Evolutionary conservation across 306 rosid species (phyloP).

Genomic region (Cyamopsis tetragonoloba): DNA sequence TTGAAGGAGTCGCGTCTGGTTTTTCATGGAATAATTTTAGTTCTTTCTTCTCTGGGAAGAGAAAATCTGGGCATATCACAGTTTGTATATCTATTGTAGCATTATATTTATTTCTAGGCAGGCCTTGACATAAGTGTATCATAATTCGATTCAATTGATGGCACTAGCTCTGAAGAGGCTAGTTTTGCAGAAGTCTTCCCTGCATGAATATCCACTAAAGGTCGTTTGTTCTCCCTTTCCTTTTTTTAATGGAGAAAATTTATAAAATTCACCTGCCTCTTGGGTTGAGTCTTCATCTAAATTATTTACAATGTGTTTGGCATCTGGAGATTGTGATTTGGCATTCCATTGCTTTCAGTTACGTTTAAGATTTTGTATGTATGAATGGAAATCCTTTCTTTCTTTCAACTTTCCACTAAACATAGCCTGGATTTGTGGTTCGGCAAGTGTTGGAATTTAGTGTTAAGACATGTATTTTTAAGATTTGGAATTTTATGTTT

Average conservation of each 20-base stretch:
- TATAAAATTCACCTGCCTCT: background rate
- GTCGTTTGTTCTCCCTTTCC: no score
- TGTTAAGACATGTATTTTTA: no score
- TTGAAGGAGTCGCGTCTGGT: constrained; percentile 7
- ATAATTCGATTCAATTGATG: constrained; percentile 24
- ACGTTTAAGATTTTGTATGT: no score
- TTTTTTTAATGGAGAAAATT: no score
- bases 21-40: constrained; percentile 17
- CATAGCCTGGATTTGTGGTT: no score
- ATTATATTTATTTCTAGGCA: background rate
- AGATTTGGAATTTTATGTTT: no score
- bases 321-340: no score
- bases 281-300: background rate
- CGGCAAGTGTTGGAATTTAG: no score
- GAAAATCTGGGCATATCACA: constrained; percentile 19
- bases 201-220: background rate
- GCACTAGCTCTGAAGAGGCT: background rate
- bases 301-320: no score
- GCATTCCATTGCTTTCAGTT: no score
- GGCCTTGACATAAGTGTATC: constrained; percentile 9
- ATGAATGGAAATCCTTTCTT: no score
- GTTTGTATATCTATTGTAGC: constrained; percentile 25
- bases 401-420: no score
- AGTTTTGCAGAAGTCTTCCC: constrained; percentile 10
- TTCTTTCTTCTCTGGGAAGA: constrained; percentile 26